phyloP scores from a whole-genome alignment of 768 basidiomycete species.

The Saitozyma sp. region DNA sequence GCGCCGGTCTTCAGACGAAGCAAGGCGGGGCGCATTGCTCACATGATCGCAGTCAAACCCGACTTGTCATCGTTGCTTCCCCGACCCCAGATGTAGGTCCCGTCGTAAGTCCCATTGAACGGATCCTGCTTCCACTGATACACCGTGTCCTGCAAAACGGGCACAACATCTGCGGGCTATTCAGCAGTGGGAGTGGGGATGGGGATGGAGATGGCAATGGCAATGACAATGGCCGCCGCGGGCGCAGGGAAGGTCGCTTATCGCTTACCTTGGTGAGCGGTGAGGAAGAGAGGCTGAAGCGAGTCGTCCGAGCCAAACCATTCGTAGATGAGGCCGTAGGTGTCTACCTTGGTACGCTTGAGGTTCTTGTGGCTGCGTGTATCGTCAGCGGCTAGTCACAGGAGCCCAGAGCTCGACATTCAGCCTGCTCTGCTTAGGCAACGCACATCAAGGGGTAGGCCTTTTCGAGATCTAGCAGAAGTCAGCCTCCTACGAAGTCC shows the following conservation, averaged over 20 bases:
- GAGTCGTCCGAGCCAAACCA: slow-evolving; percentile 66
- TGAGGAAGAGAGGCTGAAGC: slow-evolving; percentile 65
- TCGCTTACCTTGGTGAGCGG: slow-evolving; percentile 28
- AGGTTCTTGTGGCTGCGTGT: slow-evolving; percentile 7
- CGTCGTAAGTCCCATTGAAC: slow-evolving; percentile 59
- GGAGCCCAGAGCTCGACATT: background rate
- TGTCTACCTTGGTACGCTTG: slow-evolving; percentile 58
- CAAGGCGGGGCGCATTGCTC: slow-evolving; percentile 62
- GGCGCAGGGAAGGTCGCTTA: background rate
- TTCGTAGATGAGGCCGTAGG: slow-evolving; percentile 69
- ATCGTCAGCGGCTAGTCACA: background rate
- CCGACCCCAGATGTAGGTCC: slow-evolving; percentile 70
- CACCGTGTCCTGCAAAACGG: slow-evolving; percentile 62
- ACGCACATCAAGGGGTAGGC: slow-evolving; percentile 15
- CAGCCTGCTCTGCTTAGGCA: background rate
- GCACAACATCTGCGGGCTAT: slow-evolving; percentile 59
- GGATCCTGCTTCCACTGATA: slow-evolving; percentile 64
- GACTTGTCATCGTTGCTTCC: slow-evolving; percentile 74
- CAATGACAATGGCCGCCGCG: no score
- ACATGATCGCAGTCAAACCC: slow-evolving; percentile 53
- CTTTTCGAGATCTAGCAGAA: slow-evolving; percentile 6
- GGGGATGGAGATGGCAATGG: background rate
- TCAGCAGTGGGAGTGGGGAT: background rate
- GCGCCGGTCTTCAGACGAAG: slow-evolving; percentile 59
- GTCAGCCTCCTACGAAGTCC: background rate